Base-by-base conservation (phyloP, 176 grass and related monocot species). In the Lolium multiflorum region DNA sequence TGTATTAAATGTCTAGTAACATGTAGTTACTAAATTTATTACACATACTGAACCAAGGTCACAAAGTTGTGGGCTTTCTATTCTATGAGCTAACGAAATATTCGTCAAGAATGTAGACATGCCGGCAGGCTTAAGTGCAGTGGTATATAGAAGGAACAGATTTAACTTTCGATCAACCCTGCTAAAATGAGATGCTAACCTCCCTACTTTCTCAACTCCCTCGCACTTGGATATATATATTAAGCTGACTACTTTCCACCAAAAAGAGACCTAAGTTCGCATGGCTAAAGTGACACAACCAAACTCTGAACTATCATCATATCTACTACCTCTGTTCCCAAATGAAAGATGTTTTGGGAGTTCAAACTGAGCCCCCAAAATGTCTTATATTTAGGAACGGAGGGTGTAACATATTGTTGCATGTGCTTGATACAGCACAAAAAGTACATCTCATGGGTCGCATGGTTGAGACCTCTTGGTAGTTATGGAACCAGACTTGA, bases 171-270 rank as follows among this genome's bases (percentile, higher is more conserved):
- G 2, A 26, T 18, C 57, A n/a, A 15, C 22, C 60, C 60, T 57
- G 80, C 44, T 51, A 77, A 74, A 16, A 70, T 69, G 54, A 35
- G 66, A 77, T 69, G 73, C 52, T 50, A 54, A 20, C 24, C 78
- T 39, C 12, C 9, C 62, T 35, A 8, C 22, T 68, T 60, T 69
- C 11, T 78, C 76, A 78, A 9, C 31, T 9, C 18, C 11, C 6
- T 78, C 3, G 0, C 18, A 78, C 76, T 78, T 4, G 54, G 5
- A 39, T 60, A 43, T 43, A 48, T 20, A 18, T 12, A 39, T 2
- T 3, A 15, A 15, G 31, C 18, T 59, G 18, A 51, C 12, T 16
- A 65, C 38, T 71, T 39, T 73, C 54, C 10, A 0, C 0, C 8
- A 14, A 13, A 63, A 63, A 13, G 25, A 13, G 41, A 43, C 28